phyloP scores from a whole-genome alignment of 371 early-diverging fungal genomes.

The Ordospora colligata region DNA sequence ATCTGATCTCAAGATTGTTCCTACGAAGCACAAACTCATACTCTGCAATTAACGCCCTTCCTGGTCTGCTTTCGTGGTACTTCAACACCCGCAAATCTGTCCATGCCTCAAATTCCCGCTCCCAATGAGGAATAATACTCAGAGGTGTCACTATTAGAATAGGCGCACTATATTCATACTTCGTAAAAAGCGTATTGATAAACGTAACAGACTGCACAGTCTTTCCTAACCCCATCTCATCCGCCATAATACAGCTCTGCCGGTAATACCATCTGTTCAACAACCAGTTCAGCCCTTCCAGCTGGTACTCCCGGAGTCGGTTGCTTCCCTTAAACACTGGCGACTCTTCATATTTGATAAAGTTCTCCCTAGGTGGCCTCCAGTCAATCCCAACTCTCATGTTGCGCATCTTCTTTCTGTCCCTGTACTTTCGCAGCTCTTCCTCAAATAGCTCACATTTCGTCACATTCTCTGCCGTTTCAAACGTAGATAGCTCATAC shows the following conservation, averaged over 20 bases:
- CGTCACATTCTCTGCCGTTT: slow-evolving; percentile 65
- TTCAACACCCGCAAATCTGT: slow-evolving; percentile 77
- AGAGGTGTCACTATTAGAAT: slow-evolving; percentile 90
- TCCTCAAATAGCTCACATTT: slow-evolving; percentile 61
- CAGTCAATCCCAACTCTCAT: slow-evolving; percentile 50
- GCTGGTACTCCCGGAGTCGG: slow-evolving; percentile 80
- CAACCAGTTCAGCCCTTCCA: slow-evolving; percentile 94
- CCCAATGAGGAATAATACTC: slow-evolving; percentile 91
- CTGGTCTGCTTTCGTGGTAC: slow-evolving; percentile 75
- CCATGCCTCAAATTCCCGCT: slow-evolving; percentile 80
- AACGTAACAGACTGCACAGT: slow-evolving; percentile 92
- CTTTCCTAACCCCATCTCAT: slow-evolving; percentile 98
- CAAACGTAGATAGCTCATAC: slow-evolving; percentile 81
- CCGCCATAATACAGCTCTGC: slow-evolving; percentile 91
- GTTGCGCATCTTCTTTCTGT: slow-evolving; percentile 38
- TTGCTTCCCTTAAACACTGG: slow-evolving; percentile 46
- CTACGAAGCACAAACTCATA: slow-evolving; percentile 66
- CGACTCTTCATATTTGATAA: slow-evolving; percentile 42
- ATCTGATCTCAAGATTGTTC: slow-evolving; percentile 66
- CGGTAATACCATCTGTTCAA: slow-evolving; percentile 86
- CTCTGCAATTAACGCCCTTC: slow-evolving; percentile 68
- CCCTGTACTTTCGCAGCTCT: slow-evolving; percentile 56
- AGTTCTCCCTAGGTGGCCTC: slow-evolving; percentile 56
- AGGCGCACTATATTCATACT: slow-evolving; percentile 69
- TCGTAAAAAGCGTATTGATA: slow-evolving; percentile 72